These are phyloP conservation scores for Pythium phragmiticola DNA, from an alignment of 352 stramenopile genomes.

Conservation along the genomic window DNA sequence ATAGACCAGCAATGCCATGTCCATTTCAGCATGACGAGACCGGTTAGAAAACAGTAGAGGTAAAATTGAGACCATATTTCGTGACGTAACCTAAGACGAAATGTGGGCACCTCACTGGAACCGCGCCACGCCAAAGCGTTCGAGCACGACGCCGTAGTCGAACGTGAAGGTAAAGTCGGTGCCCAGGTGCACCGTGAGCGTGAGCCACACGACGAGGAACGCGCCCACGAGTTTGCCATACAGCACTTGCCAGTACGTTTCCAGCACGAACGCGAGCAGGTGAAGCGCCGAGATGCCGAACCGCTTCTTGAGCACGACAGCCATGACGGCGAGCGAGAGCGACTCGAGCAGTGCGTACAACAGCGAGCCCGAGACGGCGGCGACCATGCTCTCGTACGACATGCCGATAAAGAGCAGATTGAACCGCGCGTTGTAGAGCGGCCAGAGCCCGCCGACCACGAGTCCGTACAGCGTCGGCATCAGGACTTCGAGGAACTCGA, in stretches of 20 bases:
- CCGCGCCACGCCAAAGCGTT: not conserved
- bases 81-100: too few relatives aligned
- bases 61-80: too few relatives aligned
- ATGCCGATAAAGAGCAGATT: conserved; percentile 2
- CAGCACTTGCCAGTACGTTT: conserved; percentile 32
- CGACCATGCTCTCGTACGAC: not conserved
- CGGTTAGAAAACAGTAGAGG: too few relatives aligned
- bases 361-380: conserved; percentile 2
- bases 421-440: conserved; percentile 15
- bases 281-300: conserved; percentile 27
- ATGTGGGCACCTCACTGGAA: too few relatives aligned
- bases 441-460: not conserved
- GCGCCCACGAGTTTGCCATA: conserved; percentile 40
- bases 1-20: too few relatives aligned
- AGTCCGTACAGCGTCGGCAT: conserved; percentile 20
- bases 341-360: conserved; percentile 38
- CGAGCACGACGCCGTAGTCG: conserved; percentile 21
- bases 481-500: conserved; percentile 30
- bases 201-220: conserved; percentile 17
- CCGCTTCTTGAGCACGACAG: conserved; percentile 20
- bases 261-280: conserved; percentile 39
- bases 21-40: too few relatives aligned
- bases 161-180: conserved; percentile 8
- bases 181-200: conserved; percentile 17
- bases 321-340: conserved; percentile 30